These are phyloP conservation scores for Hordeum pubiflorum DNA, from an alignment of 202 grass and related monocot species.

Conservation along the genomic window DNA sequence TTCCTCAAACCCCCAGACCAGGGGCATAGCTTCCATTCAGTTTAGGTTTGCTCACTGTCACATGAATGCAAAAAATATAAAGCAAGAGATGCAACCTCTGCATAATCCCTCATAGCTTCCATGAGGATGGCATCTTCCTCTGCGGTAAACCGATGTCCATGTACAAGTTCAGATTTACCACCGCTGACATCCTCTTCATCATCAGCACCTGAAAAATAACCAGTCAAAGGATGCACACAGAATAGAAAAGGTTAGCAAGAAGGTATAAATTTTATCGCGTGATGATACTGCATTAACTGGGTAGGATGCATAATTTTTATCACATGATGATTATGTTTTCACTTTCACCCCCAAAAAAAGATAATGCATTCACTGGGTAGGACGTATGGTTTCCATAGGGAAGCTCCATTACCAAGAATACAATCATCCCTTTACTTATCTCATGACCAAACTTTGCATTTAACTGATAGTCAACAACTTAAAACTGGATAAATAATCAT, in stretches of 20 bases:
- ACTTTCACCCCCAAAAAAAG: neutral
- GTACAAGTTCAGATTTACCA: conserved; percentile 22
- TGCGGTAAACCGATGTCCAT: conserved; percentile 48
- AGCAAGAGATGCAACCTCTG: conserved; percentile 40
- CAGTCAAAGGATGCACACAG: conserved; percentile 1
- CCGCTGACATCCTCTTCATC: conserved; percentile 1
- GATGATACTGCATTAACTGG: neutral
- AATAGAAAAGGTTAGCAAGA: conserved; percentile 16
- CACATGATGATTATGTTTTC: neutral
- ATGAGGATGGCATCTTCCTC: conserved; percentile 56
- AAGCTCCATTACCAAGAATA: neutral
- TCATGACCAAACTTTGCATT: neutral
- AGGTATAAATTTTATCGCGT: neutral
- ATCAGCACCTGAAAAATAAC: conserved; percentile 6
- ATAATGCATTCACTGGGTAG: neutral
- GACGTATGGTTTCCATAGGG: neutral
- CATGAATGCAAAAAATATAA: conserved; percentile 6
- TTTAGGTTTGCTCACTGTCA: neutral
- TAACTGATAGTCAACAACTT: neutral
- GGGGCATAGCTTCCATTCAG: neutral
- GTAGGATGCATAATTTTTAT: neutral
- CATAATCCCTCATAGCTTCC: conserved; percentile 45
- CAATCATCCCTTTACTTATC: neutral
- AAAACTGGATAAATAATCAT: neutral
- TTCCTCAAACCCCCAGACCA: neutral